These are phyloP conservation scores for Sphaerosporella brunnea DNA, from an alignment of 495 filamentous ascomycete genomes.

Conservation along the genomic window DNA sequence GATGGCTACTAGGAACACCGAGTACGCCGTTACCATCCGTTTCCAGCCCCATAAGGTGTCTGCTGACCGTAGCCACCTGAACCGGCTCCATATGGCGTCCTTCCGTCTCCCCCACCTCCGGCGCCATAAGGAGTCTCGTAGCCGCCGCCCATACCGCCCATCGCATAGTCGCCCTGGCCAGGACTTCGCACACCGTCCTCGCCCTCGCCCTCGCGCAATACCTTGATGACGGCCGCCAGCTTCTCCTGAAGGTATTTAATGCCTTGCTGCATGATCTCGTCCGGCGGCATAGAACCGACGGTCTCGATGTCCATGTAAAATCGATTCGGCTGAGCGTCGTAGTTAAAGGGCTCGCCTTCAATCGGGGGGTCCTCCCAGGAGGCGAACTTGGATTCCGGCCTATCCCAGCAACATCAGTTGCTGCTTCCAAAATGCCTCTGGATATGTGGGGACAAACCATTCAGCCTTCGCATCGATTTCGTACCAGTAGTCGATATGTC, in stretches of 20 bases:
- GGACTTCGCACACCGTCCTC: conserved; percentile 22
- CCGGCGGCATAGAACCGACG: conserved; percentile 69
- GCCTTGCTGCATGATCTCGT: conserved; percentile 69
- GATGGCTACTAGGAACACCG: too few relatives aligned
- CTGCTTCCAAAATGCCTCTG: neutral
- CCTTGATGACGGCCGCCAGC: conserved; percentile 65
- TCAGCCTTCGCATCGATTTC: conserved; percentile 68
- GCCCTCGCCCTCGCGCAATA: conserved; percentile 32
- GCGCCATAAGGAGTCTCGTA: conserved; percentile 24
- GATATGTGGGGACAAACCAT: conserved; percentile 48
- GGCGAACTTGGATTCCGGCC: conserved; percentile 73
- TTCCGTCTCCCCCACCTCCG: conserved; percentile 16
- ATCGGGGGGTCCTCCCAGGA: conserved; percentile 67
- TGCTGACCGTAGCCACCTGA: conserved; percentile 16
- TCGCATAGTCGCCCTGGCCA: conserved; percentile 19
- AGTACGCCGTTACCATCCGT: too few relatives aligned
- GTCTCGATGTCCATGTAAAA: conserved; percentile 93
- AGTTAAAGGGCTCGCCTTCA: conserved; percentile 75
- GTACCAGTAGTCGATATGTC: conserved; percentile 83
- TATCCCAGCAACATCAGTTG: conserved; percentile 24
- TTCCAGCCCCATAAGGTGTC: conserved; percentile 20
- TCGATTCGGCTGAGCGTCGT: conserved; percentile 60
- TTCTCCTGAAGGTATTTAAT: conserved; percentile 82
- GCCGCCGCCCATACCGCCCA: conserved; percentile 23
- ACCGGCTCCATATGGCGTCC: conserved; percentile 20